These are phyloP conservation scores for Sherardia arvensis DNA, from an alignment of 257 asterid species.

Conservation along the genomic window DNA sequence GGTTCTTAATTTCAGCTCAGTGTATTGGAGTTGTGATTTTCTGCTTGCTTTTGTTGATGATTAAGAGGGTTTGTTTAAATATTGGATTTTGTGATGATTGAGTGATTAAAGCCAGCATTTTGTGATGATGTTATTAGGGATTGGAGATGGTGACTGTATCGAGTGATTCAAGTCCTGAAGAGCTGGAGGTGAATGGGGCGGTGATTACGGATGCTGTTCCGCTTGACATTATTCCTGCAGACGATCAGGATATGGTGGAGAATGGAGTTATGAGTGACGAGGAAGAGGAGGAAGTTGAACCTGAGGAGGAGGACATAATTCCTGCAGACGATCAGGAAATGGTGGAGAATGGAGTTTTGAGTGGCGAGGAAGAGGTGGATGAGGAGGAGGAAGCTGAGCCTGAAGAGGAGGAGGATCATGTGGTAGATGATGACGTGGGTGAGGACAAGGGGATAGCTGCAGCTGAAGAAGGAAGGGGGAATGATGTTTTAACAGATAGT, in stretches of 20 bases:
- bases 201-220: background rate
- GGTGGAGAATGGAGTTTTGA: background rate
- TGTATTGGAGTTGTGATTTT: background rate
- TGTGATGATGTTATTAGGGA: background rate
- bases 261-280: background rate
- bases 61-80: background rate
- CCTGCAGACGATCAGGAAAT: background rate
- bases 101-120: background rate
- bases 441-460: background rate
- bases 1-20: background rate
- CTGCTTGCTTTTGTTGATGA: background rate
- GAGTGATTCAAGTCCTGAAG: no score
- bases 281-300: background rate
- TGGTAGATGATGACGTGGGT: background rate
- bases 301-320: background rate
- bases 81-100: background rate
- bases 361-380: background rate
- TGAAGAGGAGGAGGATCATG: background rate
- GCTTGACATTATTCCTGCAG: slow-evolving; percentile 1
- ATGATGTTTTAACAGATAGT: no score
- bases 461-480: background rate
- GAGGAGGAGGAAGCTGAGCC: background rate
- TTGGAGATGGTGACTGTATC: slow-evolving; percentile 4
- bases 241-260: background rate
- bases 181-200: slow-evolving; percentile 2